Evolutionary conservation across 495 filamentous ascomycete genomes (phyloP).

Genomic region (Podospora sp.): DNA sequence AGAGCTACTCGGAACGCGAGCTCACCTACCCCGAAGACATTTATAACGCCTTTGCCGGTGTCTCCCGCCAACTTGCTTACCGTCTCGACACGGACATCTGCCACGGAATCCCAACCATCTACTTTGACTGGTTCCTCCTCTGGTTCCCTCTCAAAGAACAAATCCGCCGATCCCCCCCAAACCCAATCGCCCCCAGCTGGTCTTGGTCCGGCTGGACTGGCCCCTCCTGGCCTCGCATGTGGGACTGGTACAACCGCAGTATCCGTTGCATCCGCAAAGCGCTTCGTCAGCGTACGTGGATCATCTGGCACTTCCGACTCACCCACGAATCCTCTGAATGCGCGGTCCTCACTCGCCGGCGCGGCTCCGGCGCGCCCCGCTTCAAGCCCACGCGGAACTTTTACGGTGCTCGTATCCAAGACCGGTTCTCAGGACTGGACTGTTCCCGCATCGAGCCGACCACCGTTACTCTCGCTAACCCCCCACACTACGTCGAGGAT

Average conservation of each 20-base stretch:
- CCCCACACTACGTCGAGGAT: neutral
- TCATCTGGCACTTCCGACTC: constrained; percentile 25
- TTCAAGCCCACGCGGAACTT: constrained; percentile 4
- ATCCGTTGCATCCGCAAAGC: constrained; percentile 19
- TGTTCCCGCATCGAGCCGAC: constrained; percentile 6
- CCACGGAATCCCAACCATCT: constrained; percentile 24
- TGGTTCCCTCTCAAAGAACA: constrained; percentile 22
- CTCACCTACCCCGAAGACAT: constrained; percentile 20
- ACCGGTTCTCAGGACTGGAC: neutral
- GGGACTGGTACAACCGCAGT: constrained; percentile 25
- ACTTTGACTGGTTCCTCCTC: constrained; percentile 31
- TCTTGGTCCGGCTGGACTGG: constrained; percentile 28
- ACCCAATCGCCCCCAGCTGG: constrained; percentile 23
- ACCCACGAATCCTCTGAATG: constrained; percentile 12
- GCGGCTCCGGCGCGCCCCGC: too few relatives aligned
- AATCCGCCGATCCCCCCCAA: neutral
- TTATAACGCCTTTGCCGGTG: constrained; percentile 25
- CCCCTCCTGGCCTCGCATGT: constrained; percentile 18
- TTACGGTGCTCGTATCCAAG: constrained; percentile 9
- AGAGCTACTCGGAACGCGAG: constrained; percentile 18
- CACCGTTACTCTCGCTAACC: neutral
- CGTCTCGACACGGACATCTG: constrained; percentile 22
- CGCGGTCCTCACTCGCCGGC: neutral
- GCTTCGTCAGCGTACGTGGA: constrained; percentile 22
- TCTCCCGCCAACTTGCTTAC: constrained; percentile 19